Evolutionary conservation across 2,329 filamentous ascomycete species (phyloP), one percentile per base, ranked within the genome.

Genomic region (Penicillium sclerotigenum): DNA sequence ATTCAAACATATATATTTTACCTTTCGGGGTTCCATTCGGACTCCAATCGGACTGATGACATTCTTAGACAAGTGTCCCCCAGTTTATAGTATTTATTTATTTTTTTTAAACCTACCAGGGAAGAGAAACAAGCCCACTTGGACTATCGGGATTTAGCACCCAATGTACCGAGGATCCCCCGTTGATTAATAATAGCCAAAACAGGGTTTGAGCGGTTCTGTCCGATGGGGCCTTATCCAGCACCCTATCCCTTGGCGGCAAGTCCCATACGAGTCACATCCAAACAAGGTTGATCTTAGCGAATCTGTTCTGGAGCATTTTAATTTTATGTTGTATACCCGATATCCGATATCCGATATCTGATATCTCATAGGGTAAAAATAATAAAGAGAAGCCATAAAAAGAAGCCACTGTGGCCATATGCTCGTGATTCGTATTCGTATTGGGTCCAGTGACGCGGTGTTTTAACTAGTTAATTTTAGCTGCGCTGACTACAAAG

Each of bases 391-490:
- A 37, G 31, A 33, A 33, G 14, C 14, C 31, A 33, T 33, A 14
- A 18, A 38, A 46, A 52, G 34, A 59, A 61, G 61, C 60, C 63
- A 63, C 59, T 48, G 55, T 64, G 54, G 56, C 58, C 54, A 31
- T 22, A 45, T 51, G 29, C 63, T 57, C 62, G 57, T 65, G 62
- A 65, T 52, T 63, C 56, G 62, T 62, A 60, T 53, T 62, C 60
- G 60, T 62, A 63, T 63, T 36, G 0, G 40, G 40, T 45, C 52
- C 24, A 58, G 53, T 63, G 59, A 63, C 59, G 51, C 60, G 43
- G 59, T 48, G 56, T 48, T 53, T 59, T 63, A n/a, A n/a, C n/a
- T n/a, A n/a, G n/a, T 57, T 33, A 41, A 57, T 56, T 61, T 40
- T 41, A 54, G 57, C 59, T 57, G 53, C 50, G 52, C 57, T 60